These are phyloP conservation scores for Sophora flavescens DNA, from an alignment of 306 rosid genomes.

Conservation along the genomic window DNA sequence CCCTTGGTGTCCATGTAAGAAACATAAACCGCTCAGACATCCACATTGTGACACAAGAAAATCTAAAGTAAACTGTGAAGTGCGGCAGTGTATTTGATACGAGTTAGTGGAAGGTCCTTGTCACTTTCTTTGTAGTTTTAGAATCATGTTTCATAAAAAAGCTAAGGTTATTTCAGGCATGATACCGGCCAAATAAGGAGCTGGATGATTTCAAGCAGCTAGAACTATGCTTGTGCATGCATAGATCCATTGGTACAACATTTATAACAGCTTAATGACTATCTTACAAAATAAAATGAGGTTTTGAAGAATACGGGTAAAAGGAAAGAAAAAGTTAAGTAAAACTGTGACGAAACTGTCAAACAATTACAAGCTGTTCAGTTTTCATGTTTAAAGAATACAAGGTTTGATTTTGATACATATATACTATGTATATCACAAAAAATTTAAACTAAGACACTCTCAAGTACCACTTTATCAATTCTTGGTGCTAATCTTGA, in stretches of 20 bases:
- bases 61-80: not conserved
- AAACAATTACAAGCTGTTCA: constrained; percentile 65
- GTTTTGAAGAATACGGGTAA: not conserved
- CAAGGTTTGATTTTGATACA: constrained; percentile 56
- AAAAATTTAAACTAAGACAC: constrained; percentile 50
- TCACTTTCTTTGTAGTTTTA: not conserved
- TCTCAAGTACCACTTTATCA: constrained; percentile 48
- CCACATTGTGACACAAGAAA: not conserved
- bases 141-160: not conserved
- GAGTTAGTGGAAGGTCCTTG: not conserved
- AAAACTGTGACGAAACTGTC: constrained; percentile 51
- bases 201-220: not conserved
- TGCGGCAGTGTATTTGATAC: not conserved
- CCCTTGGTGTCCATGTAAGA: not conserved
- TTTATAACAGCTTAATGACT: constrained; percentile 3
- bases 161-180: not conserved
- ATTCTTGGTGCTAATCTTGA: constrained; percentile 47
- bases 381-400: constrained; percentile 77
- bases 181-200: constrained; percentile 13
- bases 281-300: constrained; percentile 14
- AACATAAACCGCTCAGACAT: not conserved
- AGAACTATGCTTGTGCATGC: constrained; percentile 33
- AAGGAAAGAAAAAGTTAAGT: constrained; percentile 3
- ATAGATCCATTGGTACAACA: not conserved
- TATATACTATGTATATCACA: constrained; percentile 73